Conservation (phyloP, 345 rosid genomes). For the Toxicodendron radicans region DNA sequence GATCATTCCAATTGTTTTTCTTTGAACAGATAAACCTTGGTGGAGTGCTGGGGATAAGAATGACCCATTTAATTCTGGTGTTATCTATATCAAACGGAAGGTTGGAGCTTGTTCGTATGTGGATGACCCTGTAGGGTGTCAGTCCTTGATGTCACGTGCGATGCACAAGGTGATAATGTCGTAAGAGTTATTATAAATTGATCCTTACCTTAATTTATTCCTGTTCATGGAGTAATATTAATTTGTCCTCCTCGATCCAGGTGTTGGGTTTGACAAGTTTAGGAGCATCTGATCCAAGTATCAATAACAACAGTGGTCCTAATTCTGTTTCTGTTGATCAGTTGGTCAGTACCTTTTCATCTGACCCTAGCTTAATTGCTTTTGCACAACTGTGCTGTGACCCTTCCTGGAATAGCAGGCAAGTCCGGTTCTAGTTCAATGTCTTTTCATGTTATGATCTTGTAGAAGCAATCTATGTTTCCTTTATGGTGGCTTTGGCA, state of each 20-base stretch:
- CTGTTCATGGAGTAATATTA: conserved; percentile 2
- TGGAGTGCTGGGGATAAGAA: conserved; percentile 72
- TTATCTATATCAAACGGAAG: conserved; percentile 85
- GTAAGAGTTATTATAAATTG: background rate
- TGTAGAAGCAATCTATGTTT: background rate
- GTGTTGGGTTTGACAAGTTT: conserved; percentile 73
- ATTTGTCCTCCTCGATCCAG: conserved; percentile 38
- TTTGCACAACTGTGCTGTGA: conserved; percentile 90
- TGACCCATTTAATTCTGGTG: conserved; percentile 83
- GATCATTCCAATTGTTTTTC: conserved; percentile 6
- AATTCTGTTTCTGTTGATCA: conserved; percentile 74
- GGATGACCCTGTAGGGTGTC: conserved; percentile 94
- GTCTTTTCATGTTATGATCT: background rate
- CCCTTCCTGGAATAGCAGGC: conserved; percentile 82
- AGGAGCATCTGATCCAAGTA: conserved; percentile 36
- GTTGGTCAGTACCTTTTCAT: conserved; percentile 90
- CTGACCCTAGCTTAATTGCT: conserved; percentile 93
- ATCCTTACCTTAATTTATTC: no score
- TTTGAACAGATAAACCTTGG: conserved; percentile 75
- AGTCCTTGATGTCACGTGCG: conserved; percentile 88
- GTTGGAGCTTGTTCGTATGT: conserved; percentile 97
- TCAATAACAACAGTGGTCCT: conserved; percentile 38
- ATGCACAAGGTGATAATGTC: conserved; percentile 82
- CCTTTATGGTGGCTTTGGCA: background rate
- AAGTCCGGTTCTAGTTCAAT: conserved; percentile 18